Evolutionary conservation across 2,329 filamentous ascomycete genomes (phyloP).

Genomic region (Triangularia verruculosa): DNA sequence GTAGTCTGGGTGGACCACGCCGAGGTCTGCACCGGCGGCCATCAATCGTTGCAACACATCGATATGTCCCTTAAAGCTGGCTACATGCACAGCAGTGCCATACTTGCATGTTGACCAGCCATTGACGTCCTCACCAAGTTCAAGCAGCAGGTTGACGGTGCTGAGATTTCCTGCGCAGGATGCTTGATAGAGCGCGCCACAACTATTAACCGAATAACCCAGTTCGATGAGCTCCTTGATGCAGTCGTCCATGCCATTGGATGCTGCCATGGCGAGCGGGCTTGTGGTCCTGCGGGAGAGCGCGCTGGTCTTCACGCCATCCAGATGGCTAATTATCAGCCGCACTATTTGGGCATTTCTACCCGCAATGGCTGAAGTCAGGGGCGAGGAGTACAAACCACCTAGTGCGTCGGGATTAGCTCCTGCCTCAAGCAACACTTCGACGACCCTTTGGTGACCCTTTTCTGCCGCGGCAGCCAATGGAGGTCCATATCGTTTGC

Average conservation of each 20-base stretch:
- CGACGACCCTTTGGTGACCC: background rate
- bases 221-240: slow-evolving; percentile 2
- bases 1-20: background rate
- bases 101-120: slow-evolving; percentile 3
- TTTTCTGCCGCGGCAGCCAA: slow-evolving; percentile 10
- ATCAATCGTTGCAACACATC: background rate
- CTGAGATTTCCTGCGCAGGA: slow-evolving; percentile 3
- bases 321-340: background rate
- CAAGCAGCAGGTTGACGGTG: slow-evolving; percentile 6
- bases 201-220: background rate
- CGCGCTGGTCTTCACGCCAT: background rate
- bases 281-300: background rate
- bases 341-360: slow-evolving; percentile 8
- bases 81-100: background rate
- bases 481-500: slow-evolving; percentile 11
- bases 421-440: slow-evolving; percentile 2
- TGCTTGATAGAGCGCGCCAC: slow-evolving; percentile 7
- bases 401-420: slow-evolving; percentile 9
- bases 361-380: slow-evolving; percentile 12
- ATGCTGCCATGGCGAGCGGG: slow-evolving; percentile 5
- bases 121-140: slow-evolving; percentile 6
- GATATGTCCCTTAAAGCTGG: background rate
- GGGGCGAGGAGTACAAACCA: slow-evolving; percentile 12
- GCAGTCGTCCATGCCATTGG: slow-evolving; percentile 5
- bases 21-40: background rate